Evolutionary conservation across 192 early-diverging fungal genomes (phyloP), one percentile per base, ranked within the genome.

Genomic region (Coemansia sp.): DNA sequence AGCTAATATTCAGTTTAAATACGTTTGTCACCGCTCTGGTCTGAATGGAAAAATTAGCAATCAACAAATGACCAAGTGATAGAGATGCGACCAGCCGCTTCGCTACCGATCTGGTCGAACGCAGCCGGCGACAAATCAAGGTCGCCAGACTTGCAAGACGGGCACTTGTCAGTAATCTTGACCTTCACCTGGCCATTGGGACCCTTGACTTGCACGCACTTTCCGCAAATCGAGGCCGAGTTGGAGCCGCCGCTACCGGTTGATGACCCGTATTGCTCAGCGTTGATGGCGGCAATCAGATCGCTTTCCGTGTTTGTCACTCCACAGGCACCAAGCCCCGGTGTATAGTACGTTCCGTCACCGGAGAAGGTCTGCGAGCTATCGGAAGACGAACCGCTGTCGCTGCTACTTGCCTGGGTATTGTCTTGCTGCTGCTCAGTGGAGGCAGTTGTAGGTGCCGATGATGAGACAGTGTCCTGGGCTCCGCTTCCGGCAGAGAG

Each of bases 291-390:
- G 10, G 70, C 84, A 64, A 87, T 75, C 23, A 79, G 22, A 19
- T 87, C 80, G 38, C 30, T 54, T 14, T 84, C 82, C 14, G 54
- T 61, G 59, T 85, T 79, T 14, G 44, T 60, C 15, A 52, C 19
- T 7, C 86, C 86, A 59, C 86, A 87, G 0, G 86, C 80, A 5
- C 86, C 84, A 6, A 83, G 61, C 4, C 86, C 86, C 27, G 78
- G 59, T 37, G 70, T 72, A 29, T 74, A 87, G 34, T 64, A 87
- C 0, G 86, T 87, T 14, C 83, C 86, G 27, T 87, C 82, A 13
- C 86, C 86, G 10, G 59, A 40, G 63, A 69, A 86, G 14, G 61
- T 58, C 23, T 65, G 69, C 11, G 44, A 47, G 22, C 44, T 17
- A 20, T 67, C 69, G 1, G 64, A 56, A 6, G 62, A 55, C 1